Percentiles rank a stretch among this genome's conserved stretches.
phyloP scores from a whole-genome alignment of 139 green algal species.

The Spirogloea muscicola region DNA sequence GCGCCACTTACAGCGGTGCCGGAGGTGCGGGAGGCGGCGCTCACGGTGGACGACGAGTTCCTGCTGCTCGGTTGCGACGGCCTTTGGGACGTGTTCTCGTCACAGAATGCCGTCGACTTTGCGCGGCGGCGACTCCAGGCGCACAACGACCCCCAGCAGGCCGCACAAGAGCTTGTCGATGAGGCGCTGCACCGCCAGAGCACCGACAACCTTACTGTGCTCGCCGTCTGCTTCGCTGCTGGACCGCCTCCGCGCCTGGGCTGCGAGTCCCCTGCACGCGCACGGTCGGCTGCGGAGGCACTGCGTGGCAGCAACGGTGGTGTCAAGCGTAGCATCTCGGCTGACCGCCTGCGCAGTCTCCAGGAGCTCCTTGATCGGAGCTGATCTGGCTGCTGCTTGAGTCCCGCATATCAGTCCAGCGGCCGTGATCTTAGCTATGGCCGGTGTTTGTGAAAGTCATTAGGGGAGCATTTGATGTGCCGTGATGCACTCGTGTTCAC shows the following conservation, averaged over 20 bases:
- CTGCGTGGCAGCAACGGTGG: background rate
- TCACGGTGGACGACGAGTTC: conserved; percentile 58
- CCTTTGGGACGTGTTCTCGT: conserved; percentile 58
- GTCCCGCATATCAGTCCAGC: background rate
- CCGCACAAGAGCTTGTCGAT: conserved; percentile 45
- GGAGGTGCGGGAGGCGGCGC: conserved; percentile 28
- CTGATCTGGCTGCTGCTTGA: conserved; percentile 1
- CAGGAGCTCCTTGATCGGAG: conserved; percentile 15
- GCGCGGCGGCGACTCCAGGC: conserved; percentile 41
- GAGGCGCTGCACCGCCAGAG: conserved; percentile 52
- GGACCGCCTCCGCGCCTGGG: conserved; percentile 34
- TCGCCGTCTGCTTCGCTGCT: conserved; percentile 51
- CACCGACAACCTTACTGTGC: conserved; percentile 54
- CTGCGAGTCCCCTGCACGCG: background rate
- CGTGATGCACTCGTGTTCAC: background rate
- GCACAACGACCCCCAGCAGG: conserved; percentile 54
- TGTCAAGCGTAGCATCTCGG: conserved; percentile 25
- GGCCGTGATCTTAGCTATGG: background rate
- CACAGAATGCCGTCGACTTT: conserved; percentile 53
- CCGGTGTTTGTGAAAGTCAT: background rate
- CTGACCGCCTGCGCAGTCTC: conserved; percentile 8
- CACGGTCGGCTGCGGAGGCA: background rate
- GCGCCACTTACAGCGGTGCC: conserved; percentile 31
- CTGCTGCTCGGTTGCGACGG: conserved; percentile 58
- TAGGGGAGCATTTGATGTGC: background rate